Evolutionary conservation across 768 basidiomycete species (phyloP), one percentile per base, ranked within the genome.

Genomic region (Kwoniella bestiolae): DNA sequence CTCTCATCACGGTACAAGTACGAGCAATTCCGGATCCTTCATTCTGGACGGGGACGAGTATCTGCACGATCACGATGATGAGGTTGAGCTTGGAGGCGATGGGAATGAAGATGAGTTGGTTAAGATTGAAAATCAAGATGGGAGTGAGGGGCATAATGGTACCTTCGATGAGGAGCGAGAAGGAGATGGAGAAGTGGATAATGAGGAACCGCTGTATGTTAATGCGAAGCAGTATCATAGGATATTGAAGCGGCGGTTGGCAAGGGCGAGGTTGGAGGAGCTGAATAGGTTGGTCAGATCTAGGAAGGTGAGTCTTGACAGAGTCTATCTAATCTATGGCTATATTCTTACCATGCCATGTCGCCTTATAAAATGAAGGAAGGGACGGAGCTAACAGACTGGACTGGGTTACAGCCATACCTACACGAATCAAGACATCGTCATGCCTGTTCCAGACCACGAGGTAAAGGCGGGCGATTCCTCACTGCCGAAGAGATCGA

Each of bases 211-310:
- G 28, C 88, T 99, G 72, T 97, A 97, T 83, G 96, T 99, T 65
- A 99, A 99, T 75, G 95, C 96, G 65, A 99, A 99, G 80, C 96
- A 99, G 83, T 99, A 98, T 81, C 93, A 94, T 75, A 91, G 96
- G 79, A 98, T 99, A 75, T 87, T 99, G 82, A 97, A 98, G 84
- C 86, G 96, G 68, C 86, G 96, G 61, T 87, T 91, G 71, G 94
- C 95, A 5, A 84, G 95, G 47, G 91, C 92, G 3, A 86, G 96
- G 53, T 85, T 97, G 57, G 94, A 96, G 76, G 95, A 98, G 82
- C 85, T 98, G 58, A 94, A 96, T 72, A 86, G 92, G 69, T 86
- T 99, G 68, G 94, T 92, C 63, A 86, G 89, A 72, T 91, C 95
- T 81, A 86, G 96, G 79, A 98, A 99, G 87, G 95, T 91, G 56